These are phyloP conservation scores for Fraxinus albicans DNA, from an alignment of 305 asterid species.

Conservation along the genomic window DNA sequence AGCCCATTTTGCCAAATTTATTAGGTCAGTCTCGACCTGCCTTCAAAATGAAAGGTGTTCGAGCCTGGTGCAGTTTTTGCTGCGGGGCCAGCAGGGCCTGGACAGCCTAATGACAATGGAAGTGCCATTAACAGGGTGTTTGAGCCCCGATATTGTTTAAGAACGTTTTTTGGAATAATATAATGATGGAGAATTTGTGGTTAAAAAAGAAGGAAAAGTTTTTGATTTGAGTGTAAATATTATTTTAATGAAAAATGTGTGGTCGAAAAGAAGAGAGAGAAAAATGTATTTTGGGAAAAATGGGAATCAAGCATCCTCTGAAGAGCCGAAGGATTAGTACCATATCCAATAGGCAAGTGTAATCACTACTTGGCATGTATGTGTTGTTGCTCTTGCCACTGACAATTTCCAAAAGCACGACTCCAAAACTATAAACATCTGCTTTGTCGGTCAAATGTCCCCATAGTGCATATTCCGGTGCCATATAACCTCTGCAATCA, in stretches of 20 bases:
- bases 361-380: constrained; percentile 62
- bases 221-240: no score
- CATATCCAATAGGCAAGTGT: constrained; percentile 84
- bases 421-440: constrained; percentile 92
- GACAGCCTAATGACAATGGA: background rate
- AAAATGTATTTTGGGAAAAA: no score
- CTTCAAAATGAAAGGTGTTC: background rate
- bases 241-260: no score
- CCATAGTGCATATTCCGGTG: constrained; percentile 96
- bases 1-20: background rate
- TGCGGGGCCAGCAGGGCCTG: background rate
- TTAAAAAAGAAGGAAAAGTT: no score
- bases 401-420: constrained; percentile 78
- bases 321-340: constrained; percentile 34
- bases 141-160: no score
- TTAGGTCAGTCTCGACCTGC: background rate
- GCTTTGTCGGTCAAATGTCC: constrained; percentile 89
- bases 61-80: background rate
- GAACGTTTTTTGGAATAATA: no score
- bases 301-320: background rate
- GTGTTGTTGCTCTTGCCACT: constrained; percentile 82
- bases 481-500: constrained; percentile 90
- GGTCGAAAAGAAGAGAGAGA: no score
- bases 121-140: background rate
- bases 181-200: no score